Base-by-base conservation (phyloP, 345 rosid species). In the Anacardium occidentale region DNA sequence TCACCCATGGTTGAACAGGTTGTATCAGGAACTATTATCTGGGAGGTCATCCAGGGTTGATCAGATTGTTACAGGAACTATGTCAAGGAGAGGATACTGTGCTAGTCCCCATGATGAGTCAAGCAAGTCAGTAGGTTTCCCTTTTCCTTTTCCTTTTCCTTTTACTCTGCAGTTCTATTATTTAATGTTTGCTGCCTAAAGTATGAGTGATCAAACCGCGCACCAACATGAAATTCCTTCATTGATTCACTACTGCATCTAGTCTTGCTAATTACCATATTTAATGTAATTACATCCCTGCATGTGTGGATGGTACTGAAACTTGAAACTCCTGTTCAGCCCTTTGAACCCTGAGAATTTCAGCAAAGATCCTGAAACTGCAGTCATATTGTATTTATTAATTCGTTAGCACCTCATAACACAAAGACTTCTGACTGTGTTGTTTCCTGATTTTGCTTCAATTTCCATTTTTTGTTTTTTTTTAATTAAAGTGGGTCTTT, bases 211-310 rank as follows among this genome's bases (percentile, higher is more conserved):
- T 17, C 42, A 40, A 37, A 34, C 10, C 26, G 55, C 69, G 22
- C 2, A 59, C 63, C 5, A 29, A 59, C 42, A 59, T 29, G 63
- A 59, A 59, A 6, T 10, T 34, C 8, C 12, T 15, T 17, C 18
- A 29, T 8, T 8, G 14, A n/a, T 24, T 32, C 59, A 40, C 17
- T n/a, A 20, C 17, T 29, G 17, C 40, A 13, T 14, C 48, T 55
- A 44, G 53, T 8, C 26, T 34, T 37, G 17, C 62, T 44, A 42
- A 42, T 52, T 42, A 42, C 44, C 21, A 37, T 5, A 11, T 65
- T 21, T 53, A 37, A 64, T 48, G 61, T 48, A 70, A 64, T 45
- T 56, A 25, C 60, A 40, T 66, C 37, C 42, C 42, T 37, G 42
- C 42, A 37, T 7, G 8, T 6, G 40, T 37, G 42, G 42, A 37